These are phyloP conservation scores for Pythium apleroticum DNA, from an alignment of 352 stramenopile genomes.

Conservation along the genomic window DNA sequence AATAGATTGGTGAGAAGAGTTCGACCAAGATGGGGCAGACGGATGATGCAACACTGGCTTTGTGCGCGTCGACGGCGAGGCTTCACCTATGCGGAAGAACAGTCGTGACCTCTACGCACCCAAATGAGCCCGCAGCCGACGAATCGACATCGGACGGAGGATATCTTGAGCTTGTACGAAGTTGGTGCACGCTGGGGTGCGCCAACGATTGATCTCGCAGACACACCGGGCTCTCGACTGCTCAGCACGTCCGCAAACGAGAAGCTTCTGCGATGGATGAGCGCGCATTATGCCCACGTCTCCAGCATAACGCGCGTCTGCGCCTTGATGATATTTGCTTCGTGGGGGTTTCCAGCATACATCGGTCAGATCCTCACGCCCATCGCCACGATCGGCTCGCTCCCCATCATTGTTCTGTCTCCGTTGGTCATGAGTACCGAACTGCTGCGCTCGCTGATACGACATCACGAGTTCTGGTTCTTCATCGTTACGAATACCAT, in stretches of 20 bases:
- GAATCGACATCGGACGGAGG: not conserved
- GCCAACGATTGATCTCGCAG: constrained; percentile 12
- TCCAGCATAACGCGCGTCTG: constrained; percentile 18
- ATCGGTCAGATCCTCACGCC: constrained; percentile 13
- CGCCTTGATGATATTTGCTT: constrained; percentile 14
- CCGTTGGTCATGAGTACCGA: constrained; percentile 20
- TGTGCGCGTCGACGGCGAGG: too few species aligned
- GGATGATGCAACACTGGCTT: too few species aligned
- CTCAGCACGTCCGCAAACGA: constrained; percentile 1
- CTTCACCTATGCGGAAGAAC: not conserved
- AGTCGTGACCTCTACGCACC: not conserved
- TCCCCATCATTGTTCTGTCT: constrained; percentile 13
- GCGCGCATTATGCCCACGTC: constrained; percentile 8
- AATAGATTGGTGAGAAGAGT: too few species aligned
- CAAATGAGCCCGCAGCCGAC: not conserved
- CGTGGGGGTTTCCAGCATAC: constrained; percentile 11
- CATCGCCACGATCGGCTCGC: constrained; percentile 4
- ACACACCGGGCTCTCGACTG: constrained; percentile 2
- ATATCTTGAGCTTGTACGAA: constrained; percentile 22
- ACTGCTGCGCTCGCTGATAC: constrained; percentile 13
- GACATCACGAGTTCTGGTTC: constrained; percentile 32
- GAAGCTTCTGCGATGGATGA: constrained; percentile 13
- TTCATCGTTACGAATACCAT: constrained; percentile 25
- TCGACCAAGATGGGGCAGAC: too few species aligned
- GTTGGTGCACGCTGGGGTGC: constrained; percentile 4